Percentiles rank a stretch among this genome's conserved stretches.
Evolutionary conservation across 2,329 filamentous ascomycete species (phyloP).

Genomic region (Fusarium newnesense): DNA sequence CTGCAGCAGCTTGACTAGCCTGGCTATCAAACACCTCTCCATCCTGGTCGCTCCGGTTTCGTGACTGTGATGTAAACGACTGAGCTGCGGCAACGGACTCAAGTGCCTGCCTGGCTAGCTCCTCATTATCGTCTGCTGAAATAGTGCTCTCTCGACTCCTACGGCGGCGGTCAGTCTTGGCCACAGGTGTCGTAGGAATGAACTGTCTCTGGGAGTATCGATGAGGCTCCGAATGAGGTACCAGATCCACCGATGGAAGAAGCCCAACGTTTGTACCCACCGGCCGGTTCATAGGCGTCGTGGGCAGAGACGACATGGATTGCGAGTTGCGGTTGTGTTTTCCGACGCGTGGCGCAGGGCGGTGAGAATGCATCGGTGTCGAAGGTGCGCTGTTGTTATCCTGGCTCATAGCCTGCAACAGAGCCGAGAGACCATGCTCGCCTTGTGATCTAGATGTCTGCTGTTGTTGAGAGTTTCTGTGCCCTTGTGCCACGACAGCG

Average conservation of each 20-base stretch:
- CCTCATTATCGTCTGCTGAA: conserved; percentile 72
- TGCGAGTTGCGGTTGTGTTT: conserved; percentile 81
- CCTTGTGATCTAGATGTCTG: conserved; percentile 60
- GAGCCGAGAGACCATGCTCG: conserved; percentile 77
- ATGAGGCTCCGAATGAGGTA: conserved; percentile 68
- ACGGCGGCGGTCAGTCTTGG: conserved; percentile 59
- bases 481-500: conserved; percentile 53
- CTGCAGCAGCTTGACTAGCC: conserved; percentile 80
- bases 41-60: conserved; percentile 46
- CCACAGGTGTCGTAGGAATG: conserved; percentile 57
- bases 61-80: conserved; percentile 43
- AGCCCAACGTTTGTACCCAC: conserved; percentile 62
- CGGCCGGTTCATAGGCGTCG: conserved; percentile 72
- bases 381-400: conserved; percentile 77
- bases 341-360: conserved; percentile 58
- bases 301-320: conserved; percentile 85
- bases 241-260: conserved; percentile 70
- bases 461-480: conserved; percentile 60
- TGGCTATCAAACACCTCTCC: conserved; percentile 75
- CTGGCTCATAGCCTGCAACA: conserved; percentile 83
- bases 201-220: conserved; percentile 55
- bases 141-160: conserved; percentile 89
- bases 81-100: conserved; percentile 63
- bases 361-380: conserved; percentile 67
- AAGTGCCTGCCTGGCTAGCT: conserved; percentile 65